Evolutionary conservation across 2,329 filamentous ascomycete species (phyloP), one percentile per base, ranked within the genome.

Genomic region (Fusarium chuoi): DNA sequence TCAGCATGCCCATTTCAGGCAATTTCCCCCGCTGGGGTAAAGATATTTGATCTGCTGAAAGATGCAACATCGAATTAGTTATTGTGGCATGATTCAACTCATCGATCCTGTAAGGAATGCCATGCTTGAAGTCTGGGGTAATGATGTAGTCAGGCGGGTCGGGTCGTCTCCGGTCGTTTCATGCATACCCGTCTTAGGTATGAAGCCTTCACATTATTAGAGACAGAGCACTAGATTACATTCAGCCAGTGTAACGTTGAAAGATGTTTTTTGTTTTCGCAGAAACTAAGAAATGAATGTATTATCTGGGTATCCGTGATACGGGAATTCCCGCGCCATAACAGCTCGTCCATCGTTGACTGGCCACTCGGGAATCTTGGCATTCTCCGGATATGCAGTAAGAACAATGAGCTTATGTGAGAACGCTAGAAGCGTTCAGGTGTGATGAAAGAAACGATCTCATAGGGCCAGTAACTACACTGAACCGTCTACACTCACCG

Each of bases 51-150:
- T 13, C 6, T 46, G 24, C 6, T 28, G 13, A 22, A 28, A 5
- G 8, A 11, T 28, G 18, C 3, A 22, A 11, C 5, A 11, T 22
- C 13, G 6, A 28, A 6, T 30, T 12, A 15, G 9, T 4, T 8
- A 8, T 22, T 12, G 4, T 22, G 20, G 3, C 20, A 3, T 1
- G 6, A 30, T 22, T 11, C 2, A 22, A 17, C 6, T 30, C 20
- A 8, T 48, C 1, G 26, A 22, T 22, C 6, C 0, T 6, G 26
- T 3, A 6, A 12, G 4, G 9, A 48, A 7, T 22, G 6, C 2
- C 4, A 4, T 12, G 4, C 0, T 17, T 17, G 14, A n/a, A n/a
- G 4, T 8, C 26, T n/a, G 26, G 10, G 20, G 26, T 22, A 0
- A 22, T 28, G 9, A 0, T 15, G 3, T 48, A n/a, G 10, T 7